Evolutionary conservation across 2,329 filamentous ascomycete genomes (phyloP).

Genomic region (Exophiala sideris): DNA sequence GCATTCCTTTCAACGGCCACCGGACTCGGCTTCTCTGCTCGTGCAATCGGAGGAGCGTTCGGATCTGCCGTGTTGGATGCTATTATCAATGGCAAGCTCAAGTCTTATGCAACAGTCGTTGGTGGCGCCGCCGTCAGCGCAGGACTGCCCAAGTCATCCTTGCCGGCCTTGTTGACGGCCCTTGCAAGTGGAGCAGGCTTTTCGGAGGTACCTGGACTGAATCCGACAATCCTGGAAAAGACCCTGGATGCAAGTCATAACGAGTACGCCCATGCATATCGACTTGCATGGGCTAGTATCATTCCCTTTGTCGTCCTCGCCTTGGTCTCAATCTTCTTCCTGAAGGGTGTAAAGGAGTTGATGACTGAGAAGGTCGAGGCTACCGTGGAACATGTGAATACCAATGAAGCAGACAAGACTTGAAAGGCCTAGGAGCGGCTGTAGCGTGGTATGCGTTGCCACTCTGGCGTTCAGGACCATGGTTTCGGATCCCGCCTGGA

Average conservation of each 20-base stretch:
- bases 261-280: conserved; percentile 49
- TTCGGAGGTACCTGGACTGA: conserved; percentile 37
- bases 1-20: conserved; percentile 53
- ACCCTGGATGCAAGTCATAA: conserved; percentile 42
- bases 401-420: not conserved
- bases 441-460: not conserved
- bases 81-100: conserved; percentile 50
- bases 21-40: conserved; percentile 52
- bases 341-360: conserved; percentile 49
- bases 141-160: conserved; percentile 41
- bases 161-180: conserved; percentile 40
- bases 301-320: conserved; percentile 53
- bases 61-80: conserved; percentile 52
- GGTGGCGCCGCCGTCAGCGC: conserved; percentile 41
- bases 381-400: conserved; percentile 41
- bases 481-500: too few relatives aligned
- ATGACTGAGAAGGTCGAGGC: conserved; percentile 56
- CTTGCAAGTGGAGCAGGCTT: conserved; percentile 36
- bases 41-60: conserved; percentile 54
- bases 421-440: not conserved
- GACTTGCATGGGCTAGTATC: conserved; percentile 50
- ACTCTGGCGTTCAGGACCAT: too few relatives aligned
- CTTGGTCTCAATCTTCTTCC: conserved; percentile 41
- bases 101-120: conserved; percentile 42
- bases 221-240: conserved; percentile 37